phyloP scores from a whole-genome alignment of 208 protist genomes.

The Acanthamoeba lenticulata region DNA sequence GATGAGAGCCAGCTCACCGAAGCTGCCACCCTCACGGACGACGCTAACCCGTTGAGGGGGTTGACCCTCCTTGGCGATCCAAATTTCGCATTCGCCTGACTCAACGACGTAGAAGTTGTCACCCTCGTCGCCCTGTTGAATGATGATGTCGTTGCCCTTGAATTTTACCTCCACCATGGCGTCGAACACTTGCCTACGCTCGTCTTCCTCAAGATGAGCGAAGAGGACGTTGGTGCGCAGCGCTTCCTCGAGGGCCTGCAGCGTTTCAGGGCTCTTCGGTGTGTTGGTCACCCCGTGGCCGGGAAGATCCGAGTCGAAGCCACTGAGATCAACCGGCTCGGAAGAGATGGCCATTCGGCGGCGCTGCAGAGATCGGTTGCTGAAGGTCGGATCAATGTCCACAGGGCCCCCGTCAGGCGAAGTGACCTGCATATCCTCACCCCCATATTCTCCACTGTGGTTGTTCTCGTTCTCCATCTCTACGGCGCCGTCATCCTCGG shows the following conservation, averaged over 20 bases:
- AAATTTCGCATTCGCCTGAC: constrained; percentile 74
- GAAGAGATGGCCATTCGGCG: constrained; percentile 64
- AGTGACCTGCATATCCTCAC: constrained; percentile 41
- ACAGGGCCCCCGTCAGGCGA: constrained; percentile 20
- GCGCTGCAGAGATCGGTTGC: constrained; percentile 35
- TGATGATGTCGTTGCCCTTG: background rate
- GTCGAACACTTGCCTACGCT: background rate
- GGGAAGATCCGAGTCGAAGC: background rate
- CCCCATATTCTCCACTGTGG: background rate
- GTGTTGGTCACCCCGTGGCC: background rate
- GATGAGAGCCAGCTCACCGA: constrained; percentile 90
- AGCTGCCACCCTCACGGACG: constrained; percentile 74
- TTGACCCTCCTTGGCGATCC: constrained; percentile 29
- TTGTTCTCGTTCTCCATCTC: constrained; percentile 64
- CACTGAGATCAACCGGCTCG: constrained; percentile 60
- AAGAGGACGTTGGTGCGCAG: constrained; percentile 29
- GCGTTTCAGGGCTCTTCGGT: constrained; percentile 56
- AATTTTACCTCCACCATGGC: constrained; percentile 19
- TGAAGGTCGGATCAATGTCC: constrained; percentile 34
- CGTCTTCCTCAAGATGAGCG: constrained; percentile 2
- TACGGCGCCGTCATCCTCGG: background rate
- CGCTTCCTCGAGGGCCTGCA: constrained; percentile 7
- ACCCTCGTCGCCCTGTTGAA: constrained; percentile 78
- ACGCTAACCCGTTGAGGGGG: background rate
- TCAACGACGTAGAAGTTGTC: constrained; percentile 86